phyloP scores from a whole-genome alignment of 2,329 filamentous ascomycete genomes.

The Trichoderma afroharzianum region DNA sequence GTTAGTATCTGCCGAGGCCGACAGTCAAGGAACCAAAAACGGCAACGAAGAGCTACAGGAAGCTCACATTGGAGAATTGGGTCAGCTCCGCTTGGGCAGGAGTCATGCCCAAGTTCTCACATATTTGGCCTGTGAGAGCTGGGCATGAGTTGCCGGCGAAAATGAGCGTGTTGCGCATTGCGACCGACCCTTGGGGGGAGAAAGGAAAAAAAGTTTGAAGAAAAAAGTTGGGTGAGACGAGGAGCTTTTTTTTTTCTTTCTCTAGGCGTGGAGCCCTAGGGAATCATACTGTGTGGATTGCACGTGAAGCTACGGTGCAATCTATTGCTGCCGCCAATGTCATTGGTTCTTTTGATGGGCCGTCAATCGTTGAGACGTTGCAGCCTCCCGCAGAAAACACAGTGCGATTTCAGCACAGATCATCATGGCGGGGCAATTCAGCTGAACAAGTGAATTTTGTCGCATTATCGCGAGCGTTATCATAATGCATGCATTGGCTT shows the following conservation, averaged over 20 bases:
- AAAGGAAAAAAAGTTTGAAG: constrained; percentile 20
- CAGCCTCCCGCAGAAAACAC: not conserved
- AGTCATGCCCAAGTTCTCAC: constrained; percentile 63
- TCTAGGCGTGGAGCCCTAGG: not conserved
- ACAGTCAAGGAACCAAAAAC: constrained; percentile 4
- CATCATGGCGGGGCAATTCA: not conserved
- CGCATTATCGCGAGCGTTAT: not conserved
- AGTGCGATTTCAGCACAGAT: not conserved
- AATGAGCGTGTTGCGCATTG: constrained; percentile 64
- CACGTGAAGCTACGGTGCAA: not conserved
- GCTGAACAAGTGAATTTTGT: not conserved
- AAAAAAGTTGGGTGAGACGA: constrained; percentile 1
- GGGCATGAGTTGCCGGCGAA: constrained; percentile 67
- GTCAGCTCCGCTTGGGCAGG: constrained; percentile 62
- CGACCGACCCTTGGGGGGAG: constrained; percentile 27
- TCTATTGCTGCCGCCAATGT: not conserved
- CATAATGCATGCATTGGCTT: not conserved
- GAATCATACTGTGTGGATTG: constrained; percentile 5
- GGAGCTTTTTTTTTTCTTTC: constrained; percentile 15
- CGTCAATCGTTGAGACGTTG: not conserved
- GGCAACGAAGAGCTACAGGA: constrained; percentile 24
- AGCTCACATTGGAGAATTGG: constrained; percentile 66
- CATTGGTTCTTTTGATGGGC: not conserved
- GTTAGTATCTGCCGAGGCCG: constrained; percentile 22
- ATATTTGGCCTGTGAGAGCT: constrained; percentile 61